Evolutionary conservation across 495 filamentous ascomycete species (phyloP), one percentile per base, ranked within the genome.

Genomic region (Alectoria sarmentosa): DNA sequence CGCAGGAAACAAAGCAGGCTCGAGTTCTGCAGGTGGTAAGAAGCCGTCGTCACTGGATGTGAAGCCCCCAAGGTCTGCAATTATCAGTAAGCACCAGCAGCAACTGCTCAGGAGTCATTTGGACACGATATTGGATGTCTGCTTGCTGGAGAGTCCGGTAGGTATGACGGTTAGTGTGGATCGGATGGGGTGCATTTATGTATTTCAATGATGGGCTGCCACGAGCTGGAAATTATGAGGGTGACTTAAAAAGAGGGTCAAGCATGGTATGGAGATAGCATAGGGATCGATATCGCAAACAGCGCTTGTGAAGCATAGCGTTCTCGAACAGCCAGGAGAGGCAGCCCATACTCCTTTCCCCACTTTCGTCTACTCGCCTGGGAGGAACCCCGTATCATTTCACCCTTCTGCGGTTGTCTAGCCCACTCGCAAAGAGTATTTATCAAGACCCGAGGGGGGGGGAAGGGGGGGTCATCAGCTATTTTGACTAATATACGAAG

Each of bases 141-240:
- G 88, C 17, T 77, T 98, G 63, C 75, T 99, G 70, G 90, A 96
- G 76, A 80, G 82, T 63, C 95, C 95, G 57, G 96, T 95, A 75
- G 87, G 91, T 13, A 96, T 98, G 92, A 85, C 89, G 48, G 80
- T 98, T 36, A 92, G 88, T 69, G 93, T 87, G 58, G 95, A 99
- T 78, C 82, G 93, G 68, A 87, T 86, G n/a, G 95, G 95, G 6
- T 86, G 93, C 72, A 84, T 98, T 57, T 96, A 94, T 79, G 86
- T 98, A 42, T 96, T 95, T 76, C 86, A 86, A 69, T 93, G 72
- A 79, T 60, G 5, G 42, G 15, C 39, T 60, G 34, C 17, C 26
- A 39, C 21, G 28, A 14, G 14, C 30, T 26, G 19, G 41, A 52
- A 41, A 41, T 11, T 26, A 15, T 10, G 41, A 37, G n/a, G 30